Evolutionary conservation across 164 flowering plant genomes (phyloP), one percentile per base, ranked within the genome.

Genomic region (Magnolia sinica): DNA sequence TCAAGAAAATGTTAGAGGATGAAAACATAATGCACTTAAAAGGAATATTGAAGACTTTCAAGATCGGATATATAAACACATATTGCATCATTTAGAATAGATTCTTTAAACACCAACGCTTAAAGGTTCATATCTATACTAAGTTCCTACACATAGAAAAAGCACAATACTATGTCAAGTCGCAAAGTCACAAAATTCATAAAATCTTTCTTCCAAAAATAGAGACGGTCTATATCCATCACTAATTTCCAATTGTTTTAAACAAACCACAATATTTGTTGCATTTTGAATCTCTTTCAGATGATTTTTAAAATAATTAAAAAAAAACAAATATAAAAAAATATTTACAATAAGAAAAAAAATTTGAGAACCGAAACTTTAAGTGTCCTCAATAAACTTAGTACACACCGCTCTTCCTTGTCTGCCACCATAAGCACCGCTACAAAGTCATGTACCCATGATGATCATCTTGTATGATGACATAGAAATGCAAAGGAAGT

Each of bases 121-220:
- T 96, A 96, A 20, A 96, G 91, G 84, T 96, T 96, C 82, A 78
- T 81, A 79, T 96, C 98, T 27, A 95, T 88, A 78, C 99, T 98
- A 79, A 96, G 93, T 83, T 96, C 99, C 99, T 95, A 83, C 77
- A 88, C n/a, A 71, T 18, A 8, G 27, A 24, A 24, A n/a, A 29
- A 68, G 19, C 23, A 27, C 64, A 64, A 73, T 27, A 2, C 49
- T 20, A 64, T 1, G 50, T 49, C 3, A 70, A 70, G 8, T 13
- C 27, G 45, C 1, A 70, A 70, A 16, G 37, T 45, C 24, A 22
- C 45, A 49, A 45, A 49, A 45, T 45, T 18, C 23, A 70, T 8
- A 64, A 7, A 18, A 9, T 66, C 76, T 74, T 24, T 24, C 51
- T 24, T 23, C n/a, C 31, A 1, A 4, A 31, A 16, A 29, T 24